Base-by-base conservation (phyloP, 1,139 yeast species). In the Suhomyces coccinellae region DNA sequence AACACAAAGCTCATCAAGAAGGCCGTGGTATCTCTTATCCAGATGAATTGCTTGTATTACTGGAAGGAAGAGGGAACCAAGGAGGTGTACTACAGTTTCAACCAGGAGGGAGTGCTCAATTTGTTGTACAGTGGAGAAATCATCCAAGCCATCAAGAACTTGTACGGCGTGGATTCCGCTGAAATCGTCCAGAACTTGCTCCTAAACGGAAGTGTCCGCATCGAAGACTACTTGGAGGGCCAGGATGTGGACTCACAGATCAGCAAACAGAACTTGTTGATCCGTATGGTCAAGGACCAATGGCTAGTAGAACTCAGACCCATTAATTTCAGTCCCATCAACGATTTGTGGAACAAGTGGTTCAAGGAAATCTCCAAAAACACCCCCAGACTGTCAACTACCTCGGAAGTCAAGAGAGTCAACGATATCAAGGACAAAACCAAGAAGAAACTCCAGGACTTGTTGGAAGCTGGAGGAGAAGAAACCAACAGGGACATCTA, bases 61-160 rank as follows among this genome's bases (percentile, higher is more conserved):
- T 77, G 82, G 75, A 56, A 61, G 51, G 82, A 75, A 8, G 77
- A 75, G 20, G 62, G 66, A 0, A 53, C 65, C 12, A 57, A 64
- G 6, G 55, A 60, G 1, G 73, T 77, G 1, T 79, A 69, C 54
- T 90, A 89, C 61, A 74, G 73, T 32, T 79, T 83, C 50, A 77
- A 85, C 55, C 84, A 83, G 51, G 75, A 71, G 24, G 96, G 96
- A 6, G 67, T 85, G 17, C 71, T 82, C 53, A 64, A 79, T 43
- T 69, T 88, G 44, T 62, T 90, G 28, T 87, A 89, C 64, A 75
- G 91, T 31, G 97, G 96, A 28, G 87, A 87, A 43, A 82, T 90
- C 49, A 73, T 88, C 32, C 66, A 78, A 36, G 73, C 75, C 44
- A 76, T 86, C 34, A 73, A 75, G 45, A 46, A 52, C 9, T 43